Evolutionary conservation across 2,329 filamentous ascomycete genomes (phyloP).

Genomic region (Diaporthe sp.): DNA sequence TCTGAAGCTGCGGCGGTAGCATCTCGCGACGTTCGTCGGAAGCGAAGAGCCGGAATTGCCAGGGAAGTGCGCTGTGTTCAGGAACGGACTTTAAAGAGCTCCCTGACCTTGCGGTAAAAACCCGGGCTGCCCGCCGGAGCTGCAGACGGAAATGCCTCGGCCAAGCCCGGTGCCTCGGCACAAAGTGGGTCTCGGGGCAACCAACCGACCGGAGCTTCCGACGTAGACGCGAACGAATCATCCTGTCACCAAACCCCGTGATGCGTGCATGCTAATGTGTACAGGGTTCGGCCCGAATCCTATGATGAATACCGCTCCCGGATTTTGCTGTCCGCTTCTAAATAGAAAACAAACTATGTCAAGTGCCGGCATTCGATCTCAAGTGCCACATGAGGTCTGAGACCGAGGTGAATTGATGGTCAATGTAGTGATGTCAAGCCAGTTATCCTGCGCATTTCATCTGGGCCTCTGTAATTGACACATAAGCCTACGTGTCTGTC

Average conservation of each 20-base stretch:
- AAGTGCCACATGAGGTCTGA: neutral
- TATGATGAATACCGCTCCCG: neutral
- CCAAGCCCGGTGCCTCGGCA: slow-evolving; percentile 24
- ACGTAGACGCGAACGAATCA: no score
- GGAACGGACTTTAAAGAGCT: neutral
- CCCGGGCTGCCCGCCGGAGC: neutral
- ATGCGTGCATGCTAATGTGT: neutral
- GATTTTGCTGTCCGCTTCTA: neutral
- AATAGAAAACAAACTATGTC: neutral
- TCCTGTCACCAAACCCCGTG: neutral
- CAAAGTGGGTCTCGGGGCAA: slow-evolving; percentile 2
- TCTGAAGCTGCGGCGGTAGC: no score
- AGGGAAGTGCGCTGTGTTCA: neutral
- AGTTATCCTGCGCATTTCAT: neutral
- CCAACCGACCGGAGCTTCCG: neutral
- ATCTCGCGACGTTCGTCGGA: slow-evolving; percentile 1
- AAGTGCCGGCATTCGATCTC: neutral
- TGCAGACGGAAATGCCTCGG: slow-evolving; percentile 12
- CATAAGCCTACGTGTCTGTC: no score
- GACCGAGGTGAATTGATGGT: neutral
- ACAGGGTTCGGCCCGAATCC: neutral
- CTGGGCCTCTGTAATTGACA: neutral
- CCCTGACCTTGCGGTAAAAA: neutral
- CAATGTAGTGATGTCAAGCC: neutral
- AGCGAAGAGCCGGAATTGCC: neutral